phyloP scores from a whole-genome alignment of 768 basidiomycete species.

The Boletus rufocinnamomeus region DNA sequence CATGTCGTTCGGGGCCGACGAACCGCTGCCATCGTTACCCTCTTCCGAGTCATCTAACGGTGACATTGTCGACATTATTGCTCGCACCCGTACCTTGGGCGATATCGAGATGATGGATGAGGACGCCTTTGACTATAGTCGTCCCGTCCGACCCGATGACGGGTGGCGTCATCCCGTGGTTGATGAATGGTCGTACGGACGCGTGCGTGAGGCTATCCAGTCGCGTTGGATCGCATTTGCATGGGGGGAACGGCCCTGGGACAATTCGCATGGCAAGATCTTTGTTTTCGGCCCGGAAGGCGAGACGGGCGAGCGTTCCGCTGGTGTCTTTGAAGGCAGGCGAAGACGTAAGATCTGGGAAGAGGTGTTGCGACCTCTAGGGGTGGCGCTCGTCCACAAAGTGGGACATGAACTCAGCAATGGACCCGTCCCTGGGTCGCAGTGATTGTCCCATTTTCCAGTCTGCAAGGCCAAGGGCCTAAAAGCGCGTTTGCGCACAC shows the following conservation, averaged over 20 bases:
- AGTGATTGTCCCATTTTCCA: constrained; percentile 14
- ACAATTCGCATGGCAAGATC: constrained; percentile 54
- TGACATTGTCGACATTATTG: constrained; percentile 20
- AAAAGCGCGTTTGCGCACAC: constrained; percentile 15
- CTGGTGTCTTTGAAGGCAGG: constrained; percentile 64
- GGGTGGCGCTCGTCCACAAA: constrained; percentile 67
- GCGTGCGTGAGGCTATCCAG: constrained; percentile 72
- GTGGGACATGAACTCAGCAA: constrained; percentile 72
- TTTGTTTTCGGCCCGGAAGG: constrained; percentile 84
- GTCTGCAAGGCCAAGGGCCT: neutral
- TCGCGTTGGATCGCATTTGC: constrained; percentile 77
- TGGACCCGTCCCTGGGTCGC: constrained; percentile 47
- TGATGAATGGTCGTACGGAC: constrained; percentile 64
- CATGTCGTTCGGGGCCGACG: constrained; percentile 38
- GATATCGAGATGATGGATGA: constrained; percentile 32
- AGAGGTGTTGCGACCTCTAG: constrained; percentile 66
- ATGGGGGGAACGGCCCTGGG: constrained; percentile 72
- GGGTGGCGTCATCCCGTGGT: constrained; percentile 61
- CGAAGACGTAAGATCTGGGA: constrained; percentile 62
- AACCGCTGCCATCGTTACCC: constrained; percentile 31
- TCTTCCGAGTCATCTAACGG: constrained; percentile 32
- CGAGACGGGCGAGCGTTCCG: constrained; percentile 72
- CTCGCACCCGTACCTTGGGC: constrained; percentile 23
- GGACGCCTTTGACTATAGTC: constrained; percentile 21
- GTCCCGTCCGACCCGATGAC: constrained; percentile 24